Evolutionary conservation across 768 basidiomycete genomes (phyloP).

Genomic region (Podaxis rugospora): DNA sequence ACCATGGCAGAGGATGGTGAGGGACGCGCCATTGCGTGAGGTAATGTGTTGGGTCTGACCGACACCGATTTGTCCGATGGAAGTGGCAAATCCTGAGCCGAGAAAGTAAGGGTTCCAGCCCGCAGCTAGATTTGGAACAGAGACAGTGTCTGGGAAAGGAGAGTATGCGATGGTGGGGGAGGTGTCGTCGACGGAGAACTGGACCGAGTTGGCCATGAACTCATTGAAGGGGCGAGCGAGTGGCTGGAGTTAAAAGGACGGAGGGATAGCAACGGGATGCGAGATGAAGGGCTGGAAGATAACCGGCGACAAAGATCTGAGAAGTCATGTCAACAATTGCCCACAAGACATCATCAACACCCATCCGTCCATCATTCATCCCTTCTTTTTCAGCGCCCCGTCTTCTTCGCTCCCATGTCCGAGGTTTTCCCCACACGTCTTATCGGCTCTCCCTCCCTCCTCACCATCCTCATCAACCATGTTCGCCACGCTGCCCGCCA

Average conservation of each 20-base stretch:
- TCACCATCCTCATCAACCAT: conserved; percentile 45
- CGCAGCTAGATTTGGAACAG: conserved; percentile 39
- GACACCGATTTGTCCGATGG: conserved; percentile 39
- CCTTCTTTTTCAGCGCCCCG: background rate
- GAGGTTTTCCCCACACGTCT: conserved; percentile 26
- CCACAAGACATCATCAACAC: background rate
- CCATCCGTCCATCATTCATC: background rate
- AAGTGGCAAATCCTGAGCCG: conserved; percentile 40
- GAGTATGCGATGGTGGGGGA: conserved; percentile 60
- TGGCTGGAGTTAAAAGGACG: background rate
- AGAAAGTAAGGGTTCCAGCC: conserved; percentile 72
- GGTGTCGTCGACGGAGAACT: conserved; percentile 58
- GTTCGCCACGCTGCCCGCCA: conserved; percentile 39
- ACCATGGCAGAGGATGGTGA: conserved; percentile 64
- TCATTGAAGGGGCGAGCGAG: conserved; percentile 5
- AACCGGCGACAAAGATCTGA: background rate
- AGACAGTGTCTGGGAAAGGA: conserved; percentile 55
- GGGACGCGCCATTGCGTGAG: conserved; percentile 49
- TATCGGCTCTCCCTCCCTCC: conserved; percentile 40
- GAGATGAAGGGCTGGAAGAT: background rate
- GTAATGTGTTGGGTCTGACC: conserved; percentile 64
- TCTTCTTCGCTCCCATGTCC: conserved; percentile 8
- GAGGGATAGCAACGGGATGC: background rate
- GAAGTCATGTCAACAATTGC: background rate
- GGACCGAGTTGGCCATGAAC: conserved; percentile 24